These are phyloP conservation scores for Halophytophthora polymorphica DNA, from an alignment of 352 stramenopile species.

Conservation along the genomic window DNA sequence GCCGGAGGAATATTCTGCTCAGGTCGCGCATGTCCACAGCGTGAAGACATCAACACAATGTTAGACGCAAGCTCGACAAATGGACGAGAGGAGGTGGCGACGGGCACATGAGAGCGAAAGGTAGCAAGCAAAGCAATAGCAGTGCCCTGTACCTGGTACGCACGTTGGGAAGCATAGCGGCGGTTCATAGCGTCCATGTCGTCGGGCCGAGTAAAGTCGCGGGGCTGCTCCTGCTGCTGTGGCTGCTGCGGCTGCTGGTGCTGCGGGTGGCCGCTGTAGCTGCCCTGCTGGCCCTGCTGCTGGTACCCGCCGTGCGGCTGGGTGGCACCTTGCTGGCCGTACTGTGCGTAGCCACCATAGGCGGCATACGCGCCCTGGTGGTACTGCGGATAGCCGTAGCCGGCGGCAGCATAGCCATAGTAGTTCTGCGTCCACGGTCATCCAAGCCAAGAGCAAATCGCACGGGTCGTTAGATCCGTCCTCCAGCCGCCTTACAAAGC, in stretches of 20 bases:
- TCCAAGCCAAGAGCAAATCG: background rate
- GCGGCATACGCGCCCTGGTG: constrained; percentile 31
- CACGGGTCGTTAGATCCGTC: constrained; percentile 1
- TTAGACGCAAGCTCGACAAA: background rate
- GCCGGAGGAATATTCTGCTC: constrained; percentile 66
- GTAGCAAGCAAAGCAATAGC: constrained; percentile 14
- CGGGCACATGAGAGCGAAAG: background rate
- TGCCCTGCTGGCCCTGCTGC: constrained; percentile 28
- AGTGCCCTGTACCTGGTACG: constrained; percentile 65
- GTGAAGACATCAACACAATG: background rate
- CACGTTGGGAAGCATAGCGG: constrained; percentile 71
- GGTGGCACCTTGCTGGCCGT: constrained; percentile 33
- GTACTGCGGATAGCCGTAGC: constrained; percentile 57
- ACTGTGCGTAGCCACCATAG: constrained; percentile 50
- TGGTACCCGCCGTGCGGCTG: constrained; percentile 38
- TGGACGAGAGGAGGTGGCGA: background rate
- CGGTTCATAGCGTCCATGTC: constrained; percentile 77
- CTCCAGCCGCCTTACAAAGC: too few species aligned
- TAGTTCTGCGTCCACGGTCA: constrained; percentile 31
- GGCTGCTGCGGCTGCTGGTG: constrained; percentile 17
- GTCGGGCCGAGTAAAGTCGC: constrained; percentile 72
- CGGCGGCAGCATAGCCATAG: constrained; percentile 54
- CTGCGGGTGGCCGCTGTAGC: constrained; percentile 26
- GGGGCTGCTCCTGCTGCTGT: constrained; percentile 41
- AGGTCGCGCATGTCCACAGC: constrained; percentile 6